These are phyloP conservation scores for Aspergillus pseudonomiae DNA, from an alignment of 2,329 filamentous ascomycete species.

Conservation along the genomic window DNA sequence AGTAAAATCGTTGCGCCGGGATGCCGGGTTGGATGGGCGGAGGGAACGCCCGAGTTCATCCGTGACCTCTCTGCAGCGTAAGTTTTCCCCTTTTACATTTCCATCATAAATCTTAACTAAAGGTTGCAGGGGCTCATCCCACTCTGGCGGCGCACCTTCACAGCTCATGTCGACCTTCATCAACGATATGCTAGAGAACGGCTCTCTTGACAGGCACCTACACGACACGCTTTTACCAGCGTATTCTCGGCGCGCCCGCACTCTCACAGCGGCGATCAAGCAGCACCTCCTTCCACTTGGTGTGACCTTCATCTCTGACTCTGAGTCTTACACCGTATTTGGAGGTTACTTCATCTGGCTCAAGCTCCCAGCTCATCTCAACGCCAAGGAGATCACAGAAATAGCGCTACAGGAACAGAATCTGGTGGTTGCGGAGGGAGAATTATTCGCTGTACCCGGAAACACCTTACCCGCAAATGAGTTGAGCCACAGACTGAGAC, in stretches of 20 bases:
- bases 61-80: conserved; percentile 59
- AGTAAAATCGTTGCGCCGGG: conserved; percentile 82
- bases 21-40: conserved; percentile 79
- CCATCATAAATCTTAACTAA: conserved; percentile 8
- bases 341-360: conserved; percentile 24
- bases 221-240: conserved; percentile 41
- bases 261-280: conserved; percentile 13
- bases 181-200: conserved; percentile 53
- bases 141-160: conserved; percentile 59
- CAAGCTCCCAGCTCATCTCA: conserved; percentile 14
- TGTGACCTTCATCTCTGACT: conserved; percentile 15
- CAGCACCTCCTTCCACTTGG: conserved; percentile 16
- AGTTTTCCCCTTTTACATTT: conserved; percentile 21
- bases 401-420: conserved; percentile 11
- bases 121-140: conserved; percentile 28
- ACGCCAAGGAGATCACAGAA: conserved; percentile 9
- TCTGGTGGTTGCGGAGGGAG: conserved; percentile 13
- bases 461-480: conserved; percentile 40
- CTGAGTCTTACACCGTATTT: neutral
- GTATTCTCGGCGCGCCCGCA: conserved; percentile 11
- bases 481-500: conserved; percentile 11
- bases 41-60: conserved; percentile 64
- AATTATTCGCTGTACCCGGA: conserved; percentile 53
- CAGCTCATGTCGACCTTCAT: conserved; percentile 60
- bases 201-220: conserved; percentile 56